phyloP scores from a whole-genome alignment of 164 flowering plant species.

The Vitis riparia region DNA sequence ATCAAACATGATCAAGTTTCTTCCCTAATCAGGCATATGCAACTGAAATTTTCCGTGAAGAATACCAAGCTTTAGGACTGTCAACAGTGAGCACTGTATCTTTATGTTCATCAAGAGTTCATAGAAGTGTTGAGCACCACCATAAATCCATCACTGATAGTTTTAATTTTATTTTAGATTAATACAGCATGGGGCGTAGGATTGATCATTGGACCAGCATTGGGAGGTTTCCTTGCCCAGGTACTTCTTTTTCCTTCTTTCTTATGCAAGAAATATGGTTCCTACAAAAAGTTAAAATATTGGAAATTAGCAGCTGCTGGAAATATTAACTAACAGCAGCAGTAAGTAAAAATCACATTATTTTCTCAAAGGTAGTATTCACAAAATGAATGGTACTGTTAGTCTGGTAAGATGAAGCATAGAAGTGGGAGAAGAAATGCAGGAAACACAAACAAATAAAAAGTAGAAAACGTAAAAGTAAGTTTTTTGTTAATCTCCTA shows the following conservation, averaged over 20 bases:
- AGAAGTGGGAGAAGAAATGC: no score
- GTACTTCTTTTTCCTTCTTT: conserved; percentile 15
- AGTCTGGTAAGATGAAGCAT: no score
- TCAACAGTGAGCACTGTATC: conserved; percentile 51
- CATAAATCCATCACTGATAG: not conserved
- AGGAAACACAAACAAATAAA: no score
- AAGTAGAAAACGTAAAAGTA: no score
- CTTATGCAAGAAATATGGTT: not conserved
- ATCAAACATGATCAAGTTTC: not conserved
- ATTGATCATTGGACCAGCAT: conserved; percentile 48
- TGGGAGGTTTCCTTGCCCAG: conserved; percentile 55
- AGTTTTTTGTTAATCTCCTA: no score
- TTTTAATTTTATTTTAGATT: conserved; percentile 24
- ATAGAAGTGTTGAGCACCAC: not conserved
- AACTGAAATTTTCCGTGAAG: conserved; percentile 58
- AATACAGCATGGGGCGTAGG: conserved; percentile 53
- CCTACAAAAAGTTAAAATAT: no score
- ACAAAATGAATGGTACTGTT: no score
- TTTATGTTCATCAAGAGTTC: not conserved
- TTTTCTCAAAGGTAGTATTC: no score
- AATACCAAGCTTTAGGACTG: conserved; percentile 63
- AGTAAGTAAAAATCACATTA: no score
- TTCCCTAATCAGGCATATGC: conserved; percentile 61
- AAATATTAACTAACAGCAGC: no score
- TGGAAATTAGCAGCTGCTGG: no score